phyloP scores from a whole-genome alignment of 371 early-diverging fungal species.

The Batrachochytrium dendrobatidis region DNA sequence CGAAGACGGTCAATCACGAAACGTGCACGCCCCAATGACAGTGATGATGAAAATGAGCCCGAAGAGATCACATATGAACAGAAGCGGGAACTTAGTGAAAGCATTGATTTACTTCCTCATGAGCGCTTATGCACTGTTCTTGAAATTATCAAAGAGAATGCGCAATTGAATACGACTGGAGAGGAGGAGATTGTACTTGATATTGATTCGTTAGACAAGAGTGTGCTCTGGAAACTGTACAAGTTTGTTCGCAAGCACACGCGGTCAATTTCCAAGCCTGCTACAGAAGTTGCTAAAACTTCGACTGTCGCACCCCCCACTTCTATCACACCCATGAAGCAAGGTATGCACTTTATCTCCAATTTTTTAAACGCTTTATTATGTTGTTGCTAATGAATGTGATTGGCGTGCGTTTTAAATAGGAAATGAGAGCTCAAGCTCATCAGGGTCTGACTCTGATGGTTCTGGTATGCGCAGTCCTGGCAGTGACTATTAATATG shows the following conservation, averaged over 20 bases:
- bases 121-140: constrained; percentile 73
- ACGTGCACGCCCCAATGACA: constrained; percentile 12
- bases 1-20: constrained; percentile 21
- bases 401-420: not conserved
- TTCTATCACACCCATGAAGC: not conserved
- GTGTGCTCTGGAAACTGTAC: constrained; percentile 78
- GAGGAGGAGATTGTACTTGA: constrained; percentile 92
- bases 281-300: not conserved
- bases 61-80: constrained; percentile 70
- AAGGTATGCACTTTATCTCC: not conserved
- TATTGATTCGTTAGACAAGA: constrained; percentile 78
- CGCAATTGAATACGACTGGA: constrained; percentile 51
- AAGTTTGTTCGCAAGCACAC: constrained; percentile 56
- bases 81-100: constrained; percentile 79
- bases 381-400: not conserved
- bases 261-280: too few species aligned
- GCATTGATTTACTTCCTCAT: constrained; percentile 70
- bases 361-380: not conserved
- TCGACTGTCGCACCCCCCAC: not conserved
- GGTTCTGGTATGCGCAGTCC: not conserved
- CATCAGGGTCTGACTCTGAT: constrained; percentile 5
- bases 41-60: constrained; percentile 17
- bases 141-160: constrained; percentile 75
- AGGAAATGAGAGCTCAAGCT: not conserved
- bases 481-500: not conserved